phyloP scores from a whole-genome alignment of 2,329 filamentous ascomycete species.

The Paecilomyces dactylethromorphus region DNA sequence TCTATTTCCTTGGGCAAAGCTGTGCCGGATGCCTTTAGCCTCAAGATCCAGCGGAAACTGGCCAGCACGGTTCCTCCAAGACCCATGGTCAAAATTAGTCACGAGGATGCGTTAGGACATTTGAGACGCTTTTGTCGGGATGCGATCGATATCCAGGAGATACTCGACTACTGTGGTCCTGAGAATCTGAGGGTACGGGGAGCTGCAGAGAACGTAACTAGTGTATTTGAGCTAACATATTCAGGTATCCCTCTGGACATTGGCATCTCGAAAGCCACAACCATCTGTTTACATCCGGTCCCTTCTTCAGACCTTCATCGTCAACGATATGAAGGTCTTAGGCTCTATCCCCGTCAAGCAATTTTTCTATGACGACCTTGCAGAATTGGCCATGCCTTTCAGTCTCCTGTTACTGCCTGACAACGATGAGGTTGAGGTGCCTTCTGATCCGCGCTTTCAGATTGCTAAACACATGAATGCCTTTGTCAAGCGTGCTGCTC shows the following conservation, averaged over 20 bases:
- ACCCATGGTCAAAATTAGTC: constrained; percentile 72
- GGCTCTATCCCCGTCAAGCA: constrained; percentile 63
- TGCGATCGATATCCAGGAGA: constrained; percentile 59
- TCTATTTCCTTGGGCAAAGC: constrained; percentile 57
- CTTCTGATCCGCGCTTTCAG: constrained; percentile 65
- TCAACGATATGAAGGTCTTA: constrained; percentile 64
- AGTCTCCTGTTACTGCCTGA: constrained; percentile 63
- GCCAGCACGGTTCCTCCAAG: constrained; percentile 91
- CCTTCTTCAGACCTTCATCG: constrained; percentile 68
- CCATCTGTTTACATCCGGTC: constrained; percentile 79
- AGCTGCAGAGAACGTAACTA: not conserved
- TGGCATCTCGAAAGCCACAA: constrained; percentile 73
- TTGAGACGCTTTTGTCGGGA: constrained; percentile 67
- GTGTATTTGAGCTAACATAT: not conserved
- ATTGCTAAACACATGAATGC: constrained; percentile 68
- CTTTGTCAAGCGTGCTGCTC: constrained; percentile 50
- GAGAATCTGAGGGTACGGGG: constrained; percentile 61
- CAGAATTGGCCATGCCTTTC: constrained; percentile 65
- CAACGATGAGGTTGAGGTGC: constrained; percentile 70
- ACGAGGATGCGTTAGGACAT: constrained; percentile 64
- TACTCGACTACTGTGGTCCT: constrained; percentile 62
- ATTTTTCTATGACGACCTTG: constrained; percentile 76
- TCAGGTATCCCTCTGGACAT: constrained; percentile 67
- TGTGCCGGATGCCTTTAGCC: constrained; percentile 76
- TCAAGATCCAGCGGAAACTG: constrained; percentile 82